phyloP scores from a whole-genome alignment of 1,284 basidiomycete species.

The Cerioporus squamosus region DNA sequence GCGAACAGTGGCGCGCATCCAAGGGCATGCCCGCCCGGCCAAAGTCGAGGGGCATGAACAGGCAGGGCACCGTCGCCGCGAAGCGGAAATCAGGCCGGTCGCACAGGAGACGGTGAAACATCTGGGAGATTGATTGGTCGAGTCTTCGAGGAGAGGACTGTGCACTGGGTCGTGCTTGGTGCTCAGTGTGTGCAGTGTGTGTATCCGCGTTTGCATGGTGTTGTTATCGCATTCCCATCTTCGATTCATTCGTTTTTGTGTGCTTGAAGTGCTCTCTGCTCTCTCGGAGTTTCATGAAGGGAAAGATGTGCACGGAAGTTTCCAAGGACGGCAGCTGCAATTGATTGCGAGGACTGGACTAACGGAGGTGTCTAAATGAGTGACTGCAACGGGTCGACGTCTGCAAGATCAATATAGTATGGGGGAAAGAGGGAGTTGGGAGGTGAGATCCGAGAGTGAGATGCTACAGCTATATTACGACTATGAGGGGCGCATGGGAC shows the following conservation, averaged over 20 bases:
- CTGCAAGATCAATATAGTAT: slow-evolving; percentile 3
- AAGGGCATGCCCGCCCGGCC: slow-evolving; percentile 66
- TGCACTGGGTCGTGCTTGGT: too few species aligned
- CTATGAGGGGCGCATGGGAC: too few species aligned
- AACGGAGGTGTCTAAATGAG: slow-evolving; percentile 2
- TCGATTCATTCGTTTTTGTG: not conserved
- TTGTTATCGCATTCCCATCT: not conserved
- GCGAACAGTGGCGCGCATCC: slow-evolving; percentile 75
- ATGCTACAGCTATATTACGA: too few species aligned
- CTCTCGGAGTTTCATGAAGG: too few species aligned
- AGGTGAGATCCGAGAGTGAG: too few species aligned
- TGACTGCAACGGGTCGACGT: slow-evolving; percentile 11
- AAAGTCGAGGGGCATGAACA: slow-evolving; percentile 60
- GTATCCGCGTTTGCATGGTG: too few species aligned
- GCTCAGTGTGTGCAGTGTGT: too few species aligned
- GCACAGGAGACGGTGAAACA: slow-evolving; percentile 63
- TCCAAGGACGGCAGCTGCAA: slow-evolving; percentile 15
- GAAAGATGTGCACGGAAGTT: not conserved
- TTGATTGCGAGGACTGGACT: slow-evolving; percentile 14
- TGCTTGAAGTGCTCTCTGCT: too few species aligned
- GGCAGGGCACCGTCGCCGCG: slow-evolving; percentile 64
- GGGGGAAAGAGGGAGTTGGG: not conserved
- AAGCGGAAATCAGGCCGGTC: slow-evolving; percentile 69
- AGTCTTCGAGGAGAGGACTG: too few species aligned
- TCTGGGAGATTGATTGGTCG: too few species aligned